Conservation (phyloP, 257 asterid species). For the Lithospermum erythrorhizon region DNA sequence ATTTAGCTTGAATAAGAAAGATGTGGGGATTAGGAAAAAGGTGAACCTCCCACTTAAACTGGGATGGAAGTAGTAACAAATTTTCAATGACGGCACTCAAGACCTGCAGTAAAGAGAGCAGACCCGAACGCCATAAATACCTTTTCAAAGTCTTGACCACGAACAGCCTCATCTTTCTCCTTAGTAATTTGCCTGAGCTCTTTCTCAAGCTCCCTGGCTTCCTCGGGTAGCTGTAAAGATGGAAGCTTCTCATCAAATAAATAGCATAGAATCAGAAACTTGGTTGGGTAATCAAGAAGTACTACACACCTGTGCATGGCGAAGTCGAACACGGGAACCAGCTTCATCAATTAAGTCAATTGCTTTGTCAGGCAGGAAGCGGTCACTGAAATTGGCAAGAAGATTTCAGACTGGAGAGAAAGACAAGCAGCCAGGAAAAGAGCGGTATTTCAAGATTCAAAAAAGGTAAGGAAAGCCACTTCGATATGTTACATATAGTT, state of each 20-base stretch:
- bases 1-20: too few relatives aligned
- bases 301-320: constrained; percentile 77
- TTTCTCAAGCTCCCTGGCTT: constrained; percentile 94
- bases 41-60: not conserved
- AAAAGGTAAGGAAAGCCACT: too few relatives aligned
- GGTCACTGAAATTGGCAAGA: constrained; percentile 56
- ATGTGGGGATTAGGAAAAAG: too few relatives aligned
- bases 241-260: constrained; percentile 6
- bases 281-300: constrained; percentile 7
- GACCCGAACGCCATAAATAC: constrained; percentile 20
- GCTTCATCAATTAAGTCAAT: constrained; percentile 98
- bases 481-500: too few relatives aligned
- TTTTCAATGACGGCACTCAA: too few relatives aligned
- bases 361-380: constrained; percentile 96
- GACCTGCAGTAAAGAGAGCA: too few relatives aligned
- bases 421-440: too few relatives aligned
- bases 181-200: constrained; percentile 94
- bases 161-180: constrained; percentile 92
- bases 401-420: constrained; percentile 12
- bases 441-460: too few relatives aligned
- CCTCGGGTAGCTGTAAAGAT: constrained; percentile 78
- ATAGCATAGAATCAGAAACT: constrained; percentile 2
- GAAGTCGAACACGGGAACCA: constrained; percentile 97
- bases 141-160: constrained; percentile 94
- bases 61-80: not conserved